Percentiles rank a stretch among this genome's conserved stretches.
These are phyloP conservation scores for Cadophora luteo-olivacea DNA, from an alignment of 2,329 filamentous ascomycete species.

Conservation along the genomic window DNA sequence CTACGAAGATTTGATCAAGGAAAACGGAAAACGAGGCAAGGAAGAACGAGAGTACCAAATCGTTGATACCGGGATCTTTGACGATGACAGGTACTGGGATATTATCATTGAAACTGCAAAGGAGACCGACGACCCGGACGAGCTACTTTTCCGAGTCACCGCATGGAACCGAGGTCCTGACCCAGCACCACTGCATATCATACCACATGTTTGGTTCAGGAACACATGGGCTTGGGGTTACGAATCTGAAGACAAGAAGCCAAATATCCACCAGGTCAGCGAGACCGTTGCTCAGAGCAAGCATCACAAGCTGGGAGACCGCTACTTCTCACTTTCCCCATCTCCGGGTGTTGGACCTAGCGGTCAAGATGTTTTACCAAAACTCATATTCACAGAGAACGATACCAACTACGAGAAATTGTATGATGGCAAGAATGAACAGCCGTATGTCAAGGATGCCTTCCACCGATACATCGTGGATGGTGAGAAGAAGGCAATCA, in stretches of 20 bases:
- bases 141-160: slow-evolving; percentile 91
- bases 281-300: slow-evolving; percentile 76
- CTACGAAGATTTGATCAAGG: slow-evolving; percentile 84
- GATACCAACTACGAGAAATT: slow-evolving; percentile 85
- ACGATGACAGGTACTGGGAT: slow-evolving; percentile 93
- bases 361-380: slow-evolving; percentile 82
- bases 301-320: slow-evolving; percentile 80
- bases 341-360: slow-evolving; percentile 84
- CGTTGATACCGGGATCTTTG: slow-evolving; percentile 85
- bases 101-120: slow-evolving; percentile 97
- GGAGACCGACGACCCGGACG: slow-evolving; percentile 88
- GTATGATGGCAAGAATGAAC: slow-evolving; percentile 79
- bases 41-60: slow-evolving; percentile 90
- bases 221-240: slow-evolving; percentile 97
- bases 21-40: slow-evolving; percentile 80
- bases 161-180: slow-evolving; percentile 96
- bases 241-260: slow-evolving; percentile 77
- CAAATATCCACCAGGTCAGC: slow-evolving; percentile 71
- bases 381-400: slow-evolving; percentile 92
- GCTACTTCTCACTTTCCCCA: slow-evolving; percentile 84
- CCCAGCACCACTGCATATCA: slow-evolving; percentile 87
- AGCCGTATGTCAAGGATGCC: slow-evolving; percentile 90
- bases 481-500: slow-evolving; percentile 79
- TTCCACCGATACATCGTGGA: slow-evolving; percentile 90
- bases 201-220: slow-evolving; percentile 95